Evolutionary conservation across 345 rosid genomes (phyloP), one percentile per base, ranked within the genome.

Genomic region (Ceriops decandra): DNA sequence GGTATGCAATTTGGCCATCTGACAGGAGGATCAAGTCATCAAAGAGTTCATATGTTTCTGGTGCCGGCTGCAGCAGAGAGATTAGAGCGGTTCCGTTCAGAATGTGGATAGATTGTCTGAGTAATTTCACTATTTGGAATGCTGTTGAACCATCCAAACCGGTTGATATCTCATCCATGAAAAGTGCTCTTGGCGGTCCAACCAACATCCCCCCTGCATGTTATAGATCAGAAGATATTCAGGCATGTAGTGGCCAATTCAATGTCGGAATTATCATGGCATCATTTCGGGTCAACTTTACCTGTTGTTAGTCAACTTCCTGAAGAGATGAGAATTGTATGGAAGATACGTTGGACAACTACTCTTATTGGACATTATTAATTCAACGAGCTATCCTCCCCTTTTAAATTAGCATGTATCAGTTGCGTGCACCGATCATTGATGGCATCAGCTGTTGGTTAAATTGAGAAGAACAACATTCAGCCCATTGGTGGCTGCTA

Each of bases 161-260:
- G 27, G 92, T 89, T 1, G 92, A 85, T 74, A 92, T 90, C 72
- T 90, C 96, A 60, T 92, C 98, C 98, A 92, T 90, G 80, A 92
- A 88, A 8, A 90, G 81, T 61, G 89, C 90, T 71, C 82, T 80
- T 46, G 85, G 81, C 6, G 93, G 98, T 73, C 98, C 98, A 49
- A 92, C 95, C 31, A 88, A 66, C 89, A 82, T 90, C 70, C 90
- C 98, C 19, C 96, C 96, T 86, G 52, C 31, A 59, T 60, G 22
- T 1, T 52, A 62, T 16, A 49, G 38, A 52, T 47, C 60, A 56
- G 19, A 62, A 56, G 32, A 63, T 20, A 56, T 6, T 6, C 52
- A 19, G 11, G 66, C 15, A 38, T 38, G 0, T 38, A 2, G 46
- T 11, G 46, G 24, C 16, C 46, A 10, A 38, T 38, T 38, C 20